Conservation (phyloP, 73 alveolate species). For the Paramecium octaurelia region DNA sequence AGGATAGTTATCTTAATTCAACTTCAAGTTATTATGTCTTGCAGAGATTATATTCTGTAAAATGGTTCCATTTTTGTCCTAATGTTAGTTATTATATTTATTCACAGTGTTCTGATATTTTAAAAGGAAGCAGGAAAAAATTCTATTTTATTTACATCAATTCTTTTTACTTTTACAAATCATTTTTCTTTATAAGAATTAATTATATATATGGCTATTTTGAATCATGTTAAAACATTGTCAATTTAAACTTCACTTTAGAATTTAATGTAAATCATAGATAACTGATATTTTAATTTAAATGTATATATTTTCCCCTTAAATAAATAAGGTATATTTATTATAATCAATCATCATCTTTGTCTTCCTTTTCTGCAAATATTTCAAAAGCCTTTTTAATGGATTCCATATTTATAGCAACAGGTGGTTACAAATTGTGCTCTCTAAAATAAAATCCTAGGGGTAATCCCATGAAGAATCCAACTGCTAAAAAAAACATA, state of each 20-base stretch:
- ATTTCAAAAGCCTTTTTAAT: background rate
- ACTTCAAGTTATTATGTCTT: no score
- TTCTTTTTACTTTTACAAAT: background rate
- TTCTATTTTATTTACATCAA: background rate
- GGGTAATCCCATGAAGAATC: slow-evolving; percentile 16
- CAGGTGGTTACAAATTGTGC: slow-evolving; percentile 8
- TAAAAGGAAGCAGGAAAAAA: background rate
- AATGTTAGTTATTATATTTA: background rate
- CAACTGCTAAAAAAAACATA: background rate
- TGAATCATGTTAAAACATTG: background rate
- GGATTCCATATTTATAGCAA: slow-evolving; percentile 1
- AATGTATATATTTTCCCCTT: background rate
- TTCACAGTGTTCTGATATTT: background rate
- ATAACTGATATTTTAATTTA: no score
- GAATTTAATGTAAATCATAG: background rate
- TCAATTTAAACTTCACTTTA: background rate
- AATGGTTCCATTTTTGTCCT: no score
- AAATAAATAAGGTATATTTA: background rate
- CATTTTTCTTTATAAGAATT: background rate
- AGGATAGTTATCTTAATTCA: no score
- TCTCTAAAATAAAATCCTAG: slow-evolving; percentile 9
- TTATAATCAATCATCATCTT: background rate
- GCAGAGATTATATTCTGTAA: no score
- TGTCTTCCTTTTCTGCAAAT: background rate
- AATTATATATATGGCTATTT: background rate